A percentile compares a stretch with the other conserved stretches of the same genome.
phyloP scores from a whole-genome alignment of 2,329 filamentous ascomycete species.

The Sclerotinia minor region DNA sequence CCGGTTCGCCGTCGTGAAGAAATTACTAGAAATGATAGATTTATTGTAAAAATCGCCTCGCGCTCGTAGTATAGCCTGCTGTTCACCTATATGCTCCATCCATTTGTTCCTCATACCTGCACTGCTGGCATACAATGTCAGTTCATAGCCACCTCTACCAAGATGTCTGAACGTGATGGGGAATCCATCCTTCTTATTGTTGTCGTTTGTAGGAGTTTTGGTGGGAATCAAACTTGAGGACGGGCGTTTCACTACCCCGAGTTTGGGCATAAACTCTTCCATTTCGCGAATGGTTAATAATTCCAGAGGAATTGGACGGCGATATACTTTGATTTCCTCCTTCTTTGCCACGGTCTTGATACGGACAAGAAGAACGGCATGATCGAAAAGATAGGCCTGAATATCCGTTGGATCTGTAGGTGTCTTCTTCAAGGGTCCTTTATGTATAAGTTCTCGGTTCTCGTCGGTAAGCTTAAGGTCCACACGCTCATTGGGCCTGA shows the following conservation, averaged over 20 bases:
- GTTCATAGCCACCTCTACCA: conserved; percentile 91
- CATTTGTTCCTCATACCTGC: conserved; percentile 90
- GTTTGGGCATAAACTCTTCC: conserved; percentile 86
- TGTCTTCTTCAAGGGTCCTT: conserved; percentile 89
- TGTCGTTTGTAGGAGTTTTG: conserved; percentile 52
- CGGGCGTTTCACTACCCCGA: conserved; percentile 79
- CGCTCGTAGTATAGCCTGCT: conserved; percentile 82
- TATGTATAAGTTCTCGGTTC: conserved; percentile 88
- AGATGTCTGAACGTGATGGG: conserved; percentile 96
- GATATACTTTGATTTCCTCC: conserved; percentile 93
- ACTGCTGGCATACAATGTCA: conserved; percentile 84
- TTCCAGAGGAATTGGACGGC: conserved; percentile 90
- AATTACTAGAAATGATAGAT: conserved; percentile 58
- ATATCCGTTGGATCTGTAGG: conserved; percentile 87
- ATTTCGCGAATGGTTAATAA: conserved; percentile 92
- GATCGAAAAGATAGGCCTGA: conserved; percentile 93
- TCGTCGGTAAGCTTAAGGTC: conserved; percentile 94
- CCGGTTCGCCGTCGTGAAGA: conserved; percentile 68
- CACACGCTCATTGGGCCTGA: conserved; percentile 84
- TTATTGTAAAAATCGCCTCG: conserved; percentile 91
- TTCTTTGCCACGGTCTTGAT: conserved; percentile 90
- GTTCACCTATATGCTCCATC: conserved; percentile 91
- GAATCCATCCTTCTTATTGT: conserved; percentile 73
- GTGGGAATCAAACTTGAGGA: conserved; percentile 79
- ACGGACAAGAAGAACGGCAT: conserved; percentile 87